Base-by-base conservation (phyloP, 768 basidiomycete species). In the Porpolomopsis calyptriformis region DNA sequence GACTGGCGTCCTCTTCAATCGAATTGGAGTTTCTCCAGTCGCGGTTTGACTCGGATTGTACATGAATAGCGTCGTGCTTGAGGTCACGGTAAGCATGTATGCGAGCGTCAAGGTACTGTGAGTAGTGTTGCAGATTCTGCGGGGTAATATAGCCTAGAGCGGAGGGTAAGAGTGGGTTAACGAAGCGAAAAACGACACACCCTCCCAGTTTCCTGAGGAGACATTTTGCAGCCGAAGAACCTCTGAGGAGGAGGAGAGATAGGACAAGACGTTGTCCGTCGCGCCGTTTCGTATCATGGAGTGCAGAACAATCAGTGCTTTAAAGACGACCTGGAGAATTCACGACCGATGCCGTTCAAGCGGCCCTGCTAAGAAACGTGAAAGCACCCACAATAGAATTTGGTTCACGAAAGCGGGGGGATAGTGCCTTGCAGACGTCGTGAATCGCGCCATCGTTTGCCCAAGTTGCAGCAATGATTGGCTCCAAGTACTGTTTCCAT, bases 231-330 rank as follows among this genome's bases (percentile, higher is more conserved):
- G 65, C 46, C 81, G 75, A 26, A 98, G 67, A n/a, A 89, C 72
- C 53, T 94, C 88, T 2, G 80, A 74, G 26, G 81, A 74, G 26
- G 81, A 76, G 4, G 88, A 82, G 31, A 98, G 75, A 63, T 91
- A 84, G 10, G 77, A 70, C 16, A 97, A 74, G 10, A 97, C 77
- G 59, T 92, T 89, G 69, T 98, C 92, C 4, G 93, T 96, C 2
- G 87, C 76, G n/a, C 96, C 96, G 50, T 88, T 90, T 22, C 96
- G 80, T 60, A 98, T 87, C 88, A 99, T 91, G 25, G 82, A 89
- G 61, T 99, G 96, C 5, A 98, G 70, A 3, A 94, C 89, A 55
- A 99, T 83, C 53, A 98, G 70, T 0, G 92, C 91, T 60, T 99
- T 99, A 78, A 98, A 97, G n/a, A 89, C 92, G 53, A 98, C 76